These are phyloP conservation scores for Pleochaeta shiraiana DNA, from an alignment of 2,329 filamentous ascomycete genomes.

Conservation along the genomic window DNA sequence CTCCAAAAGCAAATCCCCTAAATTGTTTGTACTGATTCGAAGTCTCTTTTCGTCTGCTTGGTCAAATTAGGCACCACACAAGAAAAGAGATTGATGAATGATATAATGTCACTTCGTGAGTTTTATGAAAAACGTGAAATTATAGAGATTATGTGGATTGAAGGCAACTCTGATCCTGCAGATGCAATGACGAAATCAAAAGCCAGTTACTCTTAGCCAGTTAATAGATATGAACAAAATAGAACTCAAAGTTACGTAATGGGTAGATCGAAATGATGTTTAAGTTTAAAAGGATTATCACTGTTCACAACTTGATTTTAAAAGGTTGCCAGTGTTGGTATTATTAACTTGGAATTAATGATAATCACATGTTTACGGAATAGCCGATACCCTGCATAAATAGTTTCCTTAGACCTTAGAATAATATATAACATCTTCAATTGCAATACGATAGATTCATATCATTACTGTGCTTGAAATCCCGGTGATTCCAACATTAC, in stretches of 20 bases:
- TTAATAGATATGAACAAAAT: constrained; percentile 7
- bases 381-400: no score
- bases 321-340: not conserved
- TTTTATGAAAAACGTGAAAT: constrained; percentile 3
- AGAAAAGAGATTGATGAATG: constrained; percentile 3
- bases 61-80: constrained; percentile 3
- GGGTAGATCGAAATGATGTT: constrained; percentile 5
- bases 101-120: not conserved
- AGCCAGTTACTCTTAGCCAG: constrained; percentile 5
- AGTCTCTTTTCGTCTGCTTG: constrained; percentile 3
- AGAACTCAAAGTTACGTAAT: constrained; percentile 3
- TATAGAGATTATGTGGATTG: constrained; percentile 3
- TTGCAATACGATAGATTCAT: no score
- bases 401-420: no score
- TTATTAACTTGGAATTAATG: no score
- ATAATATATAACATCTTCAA: no score
- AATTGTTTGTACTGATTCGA: constrained; percentile 4
- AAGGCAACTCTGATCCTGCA: constrained; percentile 5
- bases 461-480: no score
- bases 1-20: not conserved
- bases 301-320: not conserved
- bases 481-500: no score
- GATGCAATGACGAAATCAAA: constrained; percentile 8
- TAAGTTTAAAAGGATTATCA: not conserved
- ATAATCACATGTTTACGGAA: no score